Evolutionary conservation across 257 asterid species (phyloP), one percentile per base, ranked within the genome.

Genomic region (Avicennia marina): DNA sequence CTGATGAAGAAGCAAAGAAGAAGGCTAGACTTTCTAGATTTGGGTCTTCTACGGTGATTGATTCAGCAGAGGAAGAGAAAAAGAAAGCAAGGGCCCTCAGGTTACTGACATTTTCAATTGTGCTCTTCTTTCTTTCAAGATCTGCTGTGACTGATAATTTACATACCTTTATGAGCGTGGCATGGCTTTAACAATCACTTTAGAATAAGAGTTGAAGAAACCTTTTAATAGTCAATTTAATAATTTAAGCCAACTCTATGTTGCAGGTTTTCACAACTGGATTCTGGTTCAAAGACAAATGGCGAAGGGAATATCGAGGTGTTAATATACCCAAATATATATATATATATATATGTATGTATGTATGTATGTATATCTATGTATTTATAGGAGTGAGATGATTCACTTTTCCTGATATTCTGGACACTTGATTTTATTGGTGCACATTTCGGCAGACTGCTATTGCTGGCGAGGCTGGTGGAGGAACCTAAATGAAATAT

Each of bases 1-100:
- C 79, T 67, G 90, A 82, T 18, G 95, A 84, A 63, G 97, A 84
- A 36, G 72, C 77, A 27, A 93, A 84, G 74, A 93, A 93, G 87
- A 89, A 84, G 60, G 90, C 97, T 65, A 82, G 97, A 72, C 81
- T 86, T 60, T 86, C 93, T 49, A 79, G 98, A 81, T 85, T 90
- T 68, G 87, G 83, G 19, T 55, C 88, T 15, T 56, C 75, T 51
- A 6, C 82, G 49, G 64, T 60, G 67, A 57, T 71, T 58, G 85
- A 80, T 72, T 29, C 86, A 2, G 77, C 45, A 26, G 99, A 93
- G 80, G 96, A 80, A 72, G 96, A 89, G 31, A 93, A 93, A 74
- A 93, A 71, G 85, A 93, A 93, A 83, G 91, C 99, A 12, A 84
- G 99, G 70, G 96, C 94, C 18, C 64, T 82, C 66, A 89, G 99